Percentiles rank a stretch among this genome's conserved stretches.
Conservation (phyloP, 257 asterid species). For the Primulina eburnea region DNA sequence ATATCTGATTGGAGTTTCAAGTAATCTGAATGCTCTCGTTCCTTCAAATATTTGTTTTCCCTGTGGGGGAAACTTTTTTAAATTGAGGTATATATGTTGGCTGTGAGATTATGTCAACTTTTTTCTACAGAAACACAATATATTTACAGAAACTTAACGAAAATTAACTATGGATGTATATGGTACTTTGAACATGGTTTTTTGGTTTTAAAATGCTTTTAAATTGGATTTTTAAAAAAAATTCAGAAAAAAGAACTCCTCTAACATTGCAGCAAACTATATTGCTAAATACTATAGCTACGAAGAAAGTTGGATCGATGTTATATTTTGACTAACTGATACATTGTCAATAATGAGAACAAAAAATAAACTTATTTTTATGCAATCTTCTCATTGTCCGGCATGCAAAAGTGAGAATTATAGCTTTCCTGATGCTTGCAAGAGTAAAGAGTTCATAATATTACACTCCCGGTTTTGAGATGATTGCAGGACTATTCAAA, state of each 20-base stretch:
- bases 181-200: too few species aligned
- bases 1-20: too few species aligned
- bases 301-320: neutral
- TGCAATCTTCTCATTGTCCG: neutral
- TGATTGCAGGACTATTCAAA: constrained; percentile 75
- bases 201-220: too few species aligned
- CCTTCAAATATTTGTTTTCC: too few species aligned
- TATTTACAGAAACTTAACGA: too few species aligned
- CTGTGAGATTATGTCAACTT: too few species aligned
- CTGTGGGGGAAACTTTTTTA: too few species aligned
- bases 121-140: too few species aligned
- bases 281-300: neutral
- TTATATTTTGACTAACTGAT: too few species aligned
- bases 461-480: constrained; percentile 9
- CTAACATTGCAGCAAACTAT: neutral
- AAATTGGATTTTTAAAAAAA: too few species aligned
- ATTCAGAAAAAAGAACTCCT: neutral
- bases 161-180: neutral
- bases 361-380: neutral
- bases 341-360: neutral
- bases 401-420: neutral
- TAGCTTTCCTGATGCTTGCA: neutral
- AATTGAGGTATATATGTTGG: too few species aligned
- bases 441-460: constrained; percentile 3
- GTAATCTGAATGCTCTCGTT: too few species aligned